A percentile compares a stretch with the other conserved stretches of the same genome.
Conservation (phyloP, 2,329 filamentous ascomycete genomes). For the Venturia oleaginea region DNA sequence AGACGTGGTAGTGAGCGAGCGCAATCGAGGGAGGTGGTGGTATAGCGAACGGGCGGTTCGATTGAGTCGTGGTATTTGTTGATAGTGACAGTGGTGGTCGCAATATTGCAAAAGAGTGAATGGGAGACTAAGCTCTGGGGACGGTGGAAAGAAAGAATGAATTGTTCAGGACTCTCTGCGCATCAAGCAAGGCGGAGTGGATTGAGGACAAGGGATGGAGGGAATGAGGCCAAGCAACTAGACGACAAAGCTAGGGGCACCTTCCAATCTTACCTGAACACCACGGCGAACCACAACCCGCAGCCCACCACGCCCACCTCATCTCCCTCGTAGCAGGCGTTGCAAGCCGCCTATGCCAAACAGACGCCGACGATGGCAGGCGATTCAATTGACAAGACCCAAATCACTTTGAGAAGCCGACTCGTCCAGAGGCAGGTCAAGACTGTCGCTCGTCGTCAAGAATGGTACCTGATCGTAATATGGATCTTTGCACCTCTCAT, state of each 20-base stretch:
- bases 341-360: neutral
- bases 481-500: neutral
- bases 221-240: neutral
- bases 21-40: neutral
- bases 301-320: too few relatives aligned
- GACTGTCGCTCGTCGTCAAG: neutral
- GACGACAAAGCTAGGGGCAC: neutral
- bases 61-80: neutral
- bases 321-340: neutral
- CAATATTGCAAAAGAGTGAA: conserved; percentile 4
- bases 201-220: neutral
- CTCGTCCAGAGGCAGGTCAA: neutral
- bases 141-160: conserved; percentile 2
- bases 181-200: neutral
- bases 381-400: neutral
- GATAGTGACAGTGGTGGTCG: conserved; percentile 4
- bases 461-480: neutral
- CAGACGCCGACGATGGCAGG: neutral
- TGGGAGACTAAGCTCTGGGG: conserved; percentile 2
- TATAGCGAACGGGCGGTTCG: neutral
- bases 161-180: neutral
- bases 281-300: neutral
- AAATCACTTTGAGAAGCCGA: neutral
- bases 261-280: neutral
- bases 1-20: neutral